Percentiles rank a stretch among this genome's conserved stretches.
phyloP scores from a whole-genome alignment of 352 stramenopile genomes.

The Thraustochytrium sp. region DNA sequence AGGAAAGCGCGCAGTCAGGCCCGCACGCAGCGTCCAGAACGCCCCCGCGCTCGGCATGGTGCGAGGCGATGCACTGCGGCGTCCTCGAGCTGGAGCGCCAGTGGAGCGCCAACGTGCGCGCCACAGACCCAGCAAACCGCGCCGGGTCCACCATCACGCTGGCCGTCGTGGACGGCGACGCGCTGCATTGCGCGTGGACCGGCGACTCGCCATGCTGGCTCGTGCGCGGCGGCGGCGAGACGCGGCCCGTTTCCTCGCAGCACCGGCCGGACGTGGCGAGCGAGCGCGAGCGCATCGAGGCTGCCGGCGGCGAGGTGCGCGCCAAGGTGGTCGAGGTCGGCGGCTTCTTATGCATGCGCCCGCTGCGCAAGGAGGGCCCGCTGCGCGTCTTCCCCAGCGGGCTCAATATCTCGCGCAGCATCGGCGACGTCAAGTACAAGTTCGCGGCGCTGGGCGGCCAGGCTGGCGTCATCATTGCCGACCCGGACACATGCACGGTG shows the following conservation, averaged over 20 bases:
- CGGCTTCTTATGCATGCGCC: background rate
- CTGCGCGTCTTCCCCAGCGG: slow-evolving; percentile 28
- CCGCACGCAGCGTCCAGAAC: too few species aligned
- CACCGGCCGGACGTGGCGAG: background rate
- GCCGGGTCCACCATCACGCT: slow-evolving; percentile 26
- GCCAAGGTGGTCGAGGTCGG: background rate
- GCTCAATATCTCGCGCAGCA: slow-evolving; percentile 37
- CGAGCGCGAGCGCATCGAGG: background rate
- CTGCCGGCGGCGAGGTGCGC: background rate
- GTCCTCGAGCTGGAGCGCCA: slow-evolving; percentile 8
- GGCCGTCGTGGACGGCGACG: background rate
- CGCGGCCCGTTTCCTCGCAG: background rate
- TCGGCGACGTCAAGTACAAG: slow-evolving; percentile 35
- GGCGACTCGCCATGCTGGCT: slow-evolving; percentile 32
- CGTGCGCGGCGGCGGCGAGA: background rate
- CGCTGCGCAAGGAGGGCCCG: background rate
- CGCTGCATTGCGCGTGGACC: background rate
- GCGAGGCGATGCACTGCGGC: background rate
- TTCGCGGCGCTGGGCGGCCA: background rate
- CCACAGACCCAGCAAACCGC: background rate
- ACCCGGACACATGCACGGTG: background rate
- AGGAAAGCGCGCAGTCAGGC: too few species aligned
- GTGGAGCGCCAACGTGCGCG: background rate
- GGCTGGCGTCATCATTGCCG: slow-evolving; percentile 17
- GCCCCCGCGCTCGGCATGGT: background rate